Base-by-base conservation (phyloP, 2,329 filamentous ascomycete species). In the Thielaviopsis punctulata region DNA sequence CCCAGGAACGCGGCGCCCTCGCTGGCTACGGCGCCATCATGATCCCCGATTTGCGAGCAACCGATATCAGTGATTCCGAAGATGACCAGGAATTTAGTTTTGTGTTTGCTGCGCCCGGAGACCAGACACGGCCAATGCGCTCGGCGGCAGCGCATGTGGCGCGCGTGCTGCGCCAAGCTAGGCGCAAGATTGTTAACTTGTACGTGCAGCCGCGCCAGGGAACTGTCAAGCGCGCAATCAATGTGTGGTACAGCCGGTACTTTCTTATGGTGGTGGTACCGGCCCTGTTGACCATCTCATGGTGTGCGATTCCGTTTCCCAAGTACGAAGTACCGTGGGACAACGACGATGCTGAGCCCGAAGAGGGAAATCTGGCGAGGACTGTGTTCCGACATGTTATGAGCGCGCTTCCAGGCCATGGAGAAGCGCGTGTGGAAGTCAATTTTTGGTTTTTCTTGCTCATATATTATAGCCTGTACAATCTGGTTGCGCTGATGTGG, bases 371-470 rank as follows among this genome's bases (percentile, higher is more conserved):
- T 39, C 3, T 39, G 21, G 18, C 25, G 12, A 13, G 22, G 21
- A 7, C 30, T 13, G 13, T 25, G 10, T 48, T 30, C n/a, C 45
- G 30, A 23, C 45, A 21, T 21, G 15, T 39, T 9, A 22, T 47
- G 3, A 23, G 30, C 24, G 19, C 71, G 51, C 65, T 68, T 0
- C 78, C 79, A 0, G 79, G 79, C 23, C 78, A 83, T 67, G 80
- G 80, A 54, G 69, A 73, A 58, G 76, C 79, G 5, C 69, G 74
- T 43, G 79, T 83, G 4, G 73, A 76, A 56, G 73, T 83, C 58
- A 81, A 80, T 66, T 83, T 83, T 60, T 84, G 80, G 79, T 82
- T 82, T 68, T 84, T 84, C 60, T 68, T 84, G 36, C 73, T 82
- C 48, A 74, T 82, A 53, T 84, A 82, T 66, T 84, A 84, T 62